Base-by-base conservation (phyloP, 805 yeast species). In the Kuraishia molischiana region DNA sequence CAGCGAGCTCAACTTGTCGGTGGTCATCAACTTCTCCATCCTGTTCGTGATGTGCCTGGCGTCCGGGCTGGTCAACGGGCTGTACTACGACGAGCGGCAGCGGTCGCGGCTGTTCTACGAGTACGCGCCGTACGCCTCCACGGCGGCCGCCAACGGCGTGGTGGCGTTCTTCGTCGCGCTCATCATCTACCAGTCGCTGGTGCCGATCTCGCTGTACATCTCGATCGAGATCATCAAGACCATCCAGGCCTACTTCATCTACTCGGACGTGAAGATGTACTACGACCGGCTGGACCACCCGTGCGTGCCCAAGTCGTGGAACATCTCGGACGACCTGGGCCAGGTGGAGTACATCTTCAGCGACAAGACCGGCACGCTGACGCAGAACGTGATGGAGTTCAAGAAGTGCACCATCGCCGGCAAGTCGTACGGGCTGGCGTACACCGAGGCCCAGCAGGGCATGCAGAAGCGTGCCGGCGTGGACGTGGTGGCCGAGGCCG, bases 361-460 rank as follows among this genome's bases (percentile, higher is more conserved):
- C 53, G 94, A 83, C 61, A 83, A 83, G 56, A 83, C 94, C 0
- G 94, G 94, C 28, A 83, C 94, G 0, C 63, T 83, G 49, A 83
- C 94, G 5, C 90, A 83, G 56, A 83, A 83, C 50, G 75, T 80
- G 19, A 83, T 83, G 94, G 86, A 81, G 52, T 84, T 82, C 61
- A 75, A 77, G 42, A 83, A 83, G 52, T 80, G 87, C 54, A 72
- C 86, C 4, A 69, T 84, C 41, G 74, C 71, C 38, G 83, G 85
- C 20, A 68, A 68, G 29, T 54, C 79, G 0, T 84, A 83, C 47
- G 92, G 90, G 8, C 61, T 70, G 29, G 86, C 90, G 0, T 82
- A 80, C 54, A 82, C 90, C 3, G 89, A 83, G 49, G 87, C 89
- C 1, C 68, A 76, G 55, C 77, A 78, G 32, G 92, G 92, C 20